Evolutionary conservation across 768 basidiomycete species (phyloP), one percentile per base, ranked within the genome.

Genomic region (Lyophyllum semitale): DNA sequence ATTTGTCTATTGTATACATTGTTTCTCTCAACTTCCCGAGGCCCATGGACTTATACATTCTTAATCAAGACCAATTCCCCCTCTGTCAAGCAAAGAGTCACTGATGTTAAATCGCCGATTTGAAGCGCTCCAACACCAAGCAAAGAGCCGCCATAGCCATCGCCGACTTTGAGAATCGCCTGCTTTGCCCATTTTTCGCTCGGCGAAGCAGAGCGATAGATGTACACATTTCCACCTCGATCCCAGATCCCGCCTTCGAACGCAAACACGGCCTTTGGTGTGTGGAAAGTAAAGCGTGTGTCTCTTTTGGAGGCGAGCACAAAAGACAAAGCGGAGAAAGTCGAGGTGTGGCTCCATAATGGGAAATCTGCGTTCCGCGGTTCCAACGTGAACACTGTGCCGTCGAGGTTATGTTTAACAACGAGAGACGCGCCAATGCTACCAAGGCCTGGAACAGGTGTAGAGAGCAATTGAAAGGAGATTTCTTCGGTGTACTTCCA

Each of bases 231-330:
- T 2, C 90, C 89, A 23, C 88, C 87, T 25, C 84, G 81, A 54
- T 82, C 81, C 30, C 75, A 71, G 1, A 79, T 66, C 11, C 90
- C 92, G 55, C 85, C 85, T 70, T 98, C 95, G 61, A 98, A 95
- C 0, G 93, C 93, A 44, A 93, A 73, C 2, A 91, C 85, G 5
- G 78, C 78, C 40, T 75, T 68, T 0, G 79, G 69, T 30, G 84
- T 70, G 64, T 98, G 94, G 64, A 89, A 83, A 1, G 91, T 91
- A 72, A 95, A 94, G 18, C 93, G 84, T 0, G 90, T 85, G 68
- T 98, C 93, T 26, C 84, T 86, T 67, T 98, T 98, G 12, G 92
- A 93, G 8, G 93, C 93, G 47, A 99, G 77, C 37, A 99, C 96
- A 66, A 98, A 99, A 0, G 93, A 83, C 23, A 99, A 80, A 0